Evolutionary conservation across 306 rosid genomes (phyloP).

Genomic region (Prinsepia uniflora): DNA sequence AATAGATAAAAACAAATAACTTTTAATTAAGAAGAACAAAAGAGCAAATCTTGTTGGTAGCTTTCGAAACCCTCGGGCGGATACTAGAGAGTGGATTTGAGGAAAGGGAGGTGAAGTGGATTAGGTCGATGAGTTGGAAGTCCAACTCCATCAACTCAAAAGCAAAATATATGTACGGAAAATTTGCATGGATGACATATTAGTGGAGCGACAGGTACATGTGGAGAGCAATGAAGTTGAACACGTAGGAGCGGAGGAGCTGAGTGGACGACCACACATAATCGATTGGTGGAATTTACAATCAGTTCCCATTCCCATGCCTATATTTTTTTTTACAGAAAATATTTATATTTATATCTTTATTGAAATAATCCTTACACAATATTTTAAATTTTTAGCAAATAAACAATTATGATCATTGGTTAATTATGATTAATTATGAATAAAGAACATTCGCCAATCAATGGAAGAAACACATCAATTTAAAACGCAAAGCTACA

Average conservation of each 20-base stretch:
- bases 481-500: neutral
- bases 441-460: too few relatives aligned
- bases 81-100: too few relatives aligned
- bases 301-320: neutral
- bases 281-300: slow-evolving; percentile 19
- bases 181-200: neutral
- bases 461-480: too few relatives aligned
- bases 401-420: too few relatives aligned
- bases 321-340: neutral
- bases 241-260: slow-evolving; percentile 20
- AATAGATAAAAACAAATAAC: too few relatives aligned
- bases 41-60: too few relatives aligned
- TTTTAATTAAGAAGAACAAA: too few relatives aligned
- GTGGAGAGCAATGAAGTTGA: slow-evolving; percentile 40
- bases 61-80: too few relatives aligned
- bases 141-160: slow-evolving; percentile 21
- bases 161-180: slow-evolving; percentile 2
- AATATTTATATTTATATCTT: too few relatives aligned
- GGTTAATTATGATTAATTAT: too few relatives aligned
- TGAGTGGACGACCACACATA: slow-evolving; percentile 39
- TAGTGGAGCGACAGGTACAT: slow-evolving; percentile 15
- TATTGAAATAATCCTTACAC: too few relatives aligned
- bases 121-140: slow-evolving; percentile 52
- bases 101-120: slow-evolving; percentile 23
- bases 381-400: too few relatives aligned